Evolutionary conservation across 306 rosid species (phyloP), one percentile per base, ranked within the genome.

Genomic region (Myrica gale): DNA sequence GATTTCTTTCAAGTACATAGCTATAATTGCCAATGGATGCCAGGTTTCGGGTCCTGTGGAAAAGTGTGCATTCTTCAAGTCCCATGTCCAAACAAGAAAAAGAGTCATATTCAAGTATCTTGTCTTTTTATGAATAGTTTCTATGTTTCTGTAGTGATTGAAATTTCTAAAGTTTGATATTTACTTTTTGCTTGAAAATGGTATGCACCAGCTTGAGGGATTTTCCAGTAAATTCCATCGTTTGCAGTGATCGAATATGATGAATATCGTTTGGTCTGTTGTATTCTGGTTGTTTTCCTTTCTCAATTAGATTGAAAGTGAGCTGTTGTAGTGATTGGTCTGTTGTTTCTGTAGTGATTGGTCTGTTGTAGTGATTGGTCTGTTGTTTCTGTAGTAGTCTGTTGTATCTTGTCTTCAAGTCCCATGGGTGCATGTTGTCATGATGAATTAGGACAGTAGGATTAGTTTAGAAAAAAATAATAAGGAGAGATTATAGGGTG

Each of bases 51-150:
- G 15, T 19, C 37, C 9, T 9, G 62, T 56, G 2, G 11, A 7
- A 57, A 57, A 57, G 26, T 20, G 63, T 20, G 39, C 32, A 57
- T 23, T 57, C 63, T 23, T 57, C 63, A 57, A 15, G 20, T 20
- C 26, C 3, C 13, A 3, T 56, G 1, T 57, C 63, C 26, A 48
- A 48, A 48, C 37, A 47, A 47, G 3, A 9, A 47, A 47, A 47
- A 13, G 5, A 10, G 63, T 20, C 15, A 20, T 56, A 56, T 20
- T 57, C 63, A 57, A 20, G 39, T 11, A 57, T 57, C 5, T 41
- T 11, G 42, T 55, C 62, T 73, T 73, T 72, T 21, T 71, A 50
- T 10, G 61, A 53, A 63, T 48, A 60, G 19, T 68, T 41, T 44
- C 23, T 26, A 7, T 7, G 62, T 55, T 39, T 43, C 2, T 32